These are phyloP conservation scores for Carex pumila DNA, from an alignment of 176 grass and related monocot species.

Conservation along the genomic window DNA sequence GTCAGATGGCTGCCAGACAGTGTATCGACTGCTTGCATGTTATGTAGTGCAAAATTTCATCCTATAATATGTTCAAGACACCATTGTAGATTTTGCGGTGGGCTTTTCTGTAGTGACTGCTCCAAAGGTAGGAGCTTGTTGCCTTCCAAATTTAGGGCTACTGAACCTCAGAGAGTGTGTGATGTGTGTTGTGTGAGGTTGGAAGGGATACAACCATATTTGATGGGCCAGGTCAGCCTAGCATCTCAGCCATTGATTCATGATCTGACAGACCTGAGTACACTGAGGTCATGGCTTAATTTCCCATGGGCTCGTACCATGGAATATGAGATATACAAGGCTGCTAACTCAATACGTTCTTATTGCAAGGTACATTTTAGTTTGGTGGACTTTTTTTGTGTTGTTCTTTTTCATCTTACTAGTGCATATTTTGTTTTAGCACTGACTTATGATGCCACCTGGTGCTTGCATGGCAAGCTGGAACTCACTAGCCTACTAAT, in stretches of 20 bases:
- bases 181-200: constrained; percentile 75
- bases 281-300: constrained; percentile 80
- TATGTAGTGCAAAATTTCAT: constrained; percentile 60
- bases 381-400: neutral
- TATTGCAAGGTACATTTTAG: constrained; percentile 64
- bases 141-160: constrained; percentile 66
- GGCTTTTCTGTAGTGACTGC: constrained; percentile 66
- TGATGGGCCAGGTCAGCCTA: constrained; percentile 62
- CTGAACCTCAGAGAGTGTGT: constrained; percentile 84
- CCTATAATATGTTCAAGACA: constrained; percentile 74
- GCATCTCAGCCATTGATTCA: constrained; percentile 58
- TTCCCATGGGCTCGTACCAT: constrained; percentile 59
- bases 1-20: constrained; percentile 84
- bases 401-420: neutral
- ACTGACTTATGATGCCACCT: neutral
- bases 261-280: constrained; percentile 81
- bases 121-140: constrained; percentile 80
- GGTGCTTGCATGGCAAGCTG: neutral
- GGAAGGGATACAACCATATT: constrained; percentile 53
- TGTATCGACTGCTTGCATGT: constrained; percentile 70
- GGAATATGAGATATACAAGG: constrained; percentile 98
- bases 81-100: constrained; percentile 88
- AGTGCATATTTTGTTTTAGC: neutral
- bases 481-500: neutral
- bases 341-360: constrained; percentile 61